Evolutionary conservation across 2,329 filamentous ascomycete species (phyloP), one percentile per base, ranked within the genome.

Genomic region (Scytalidium sp.): DNA sequence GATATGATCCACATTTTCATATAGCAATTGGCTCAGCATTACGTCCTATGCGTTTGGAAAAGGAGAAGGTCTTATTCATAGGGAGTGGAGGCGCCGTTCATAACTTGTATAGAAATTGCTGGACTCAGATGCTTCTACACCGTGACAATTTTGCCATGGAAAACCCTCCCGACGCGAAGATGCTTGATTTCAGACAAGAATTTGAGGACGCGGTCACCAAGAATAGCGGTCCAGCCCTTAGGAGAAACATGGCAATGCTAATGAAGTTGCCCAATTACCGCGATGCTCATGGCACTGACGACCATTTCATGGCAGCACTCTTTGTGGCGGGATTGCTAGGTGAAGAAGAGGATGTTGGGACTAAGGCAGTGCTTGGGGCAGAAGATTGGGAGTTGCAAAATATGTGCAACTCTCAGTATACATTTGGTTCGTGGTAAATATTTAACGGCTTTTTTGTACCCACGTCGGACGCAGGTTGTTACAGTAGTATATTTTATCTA

Each of bases 241-340:
- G 81, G 2, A 70, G 78, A 2, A 77, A 73, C 0, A 72, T 84
- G 47, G 81, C 80, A 2, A 72, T 82, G 23, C 60, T 87, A 57
- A 87, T 87, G 83, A 87, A 87, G 69, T 80, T 87, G 59, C 83
- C 84, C 0, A 70, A 73, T 43, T 88, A 78, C 59, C 68, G 84
- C 15, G 83, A 87, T 57, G 84, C 85, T 0, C 84, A 88, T 66
- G 83, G 74, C 1, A 87, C 84, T 0, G 84, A 88, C 59, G 85
- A 88, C 61, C 84, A 88, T 60, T 87, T 84, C 55, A 86, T 87
- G 79, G 70, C 82, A 1, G 74, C 79, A 3, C 70, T 83, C 58
- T 88, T 87, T 65, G 76, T 84, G 0, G 80, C 82, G 0, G 84
- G 84, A 1, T 69, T 76, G 3, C 70, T 70, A 23, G 75, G 81